Evolutionary conservation across 176 grass and related monocot species (phyloP).

Genomic region (Secale cereale): DNA sequence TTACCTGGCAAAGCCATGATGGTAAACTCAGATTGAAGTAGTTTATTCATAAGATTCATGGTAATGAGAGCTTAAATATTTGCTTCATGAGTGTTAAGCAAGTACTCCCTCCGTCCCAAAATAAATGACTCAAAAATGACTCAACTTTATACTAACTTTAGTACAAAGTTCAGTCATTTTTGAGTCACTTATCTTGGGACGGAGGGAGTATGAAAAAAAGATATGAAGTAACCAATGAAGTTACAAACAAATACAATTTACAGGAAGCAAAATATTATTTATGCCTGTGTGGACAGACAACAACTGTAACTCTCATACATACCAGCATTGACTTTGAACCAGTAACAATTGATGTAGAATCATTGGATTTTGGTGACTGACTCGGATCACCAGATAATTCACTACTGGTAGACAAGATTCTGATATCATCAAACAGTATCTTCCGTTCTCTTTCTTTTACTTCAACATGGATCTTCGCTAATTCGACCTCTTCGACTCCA

Average conservation of each 20-base stretch:
- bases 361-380: constrained; percentile 49
- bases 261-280: background rate
- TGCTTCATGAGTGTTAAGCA: background rate
- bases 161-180: too few species aligned
- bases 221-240: constrained; percentile 17
- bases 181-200: too few species aligned
- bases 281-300: constrained; percentile 22
- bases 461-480: constrained; percentile 83
- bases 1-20: constrained; percentile 56
- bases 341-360: constrained; percentile 59
- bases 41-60: constrained; percentile 6
- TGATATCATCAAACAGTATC: constrained; percentile 85
- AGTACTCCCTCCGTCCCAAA: too few species aligned
- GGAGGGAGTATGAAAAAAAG: too few species aligned
- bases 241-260: constrained; percentile 15
- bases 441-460: constrained; percentile 74
- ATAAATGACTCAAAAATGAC: too few species aligned
- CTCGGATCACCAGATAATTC: constrained; percentile 45
- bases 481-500: constrained; percentile 91
- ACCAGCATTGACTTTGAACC: constrained; percentile 68
- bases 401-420: constrained; percentile 40
- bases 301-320: constrained; percentile 30
- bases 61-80: constrained; percentile 13
- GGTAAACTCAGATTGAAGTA: constrained; percentile 7
- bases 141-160: too few species aligned